phyloP scores from a whole-genome alignment of 2,329 filamentous ascomycete genomes.

The Cadophora sp. region DNA sequence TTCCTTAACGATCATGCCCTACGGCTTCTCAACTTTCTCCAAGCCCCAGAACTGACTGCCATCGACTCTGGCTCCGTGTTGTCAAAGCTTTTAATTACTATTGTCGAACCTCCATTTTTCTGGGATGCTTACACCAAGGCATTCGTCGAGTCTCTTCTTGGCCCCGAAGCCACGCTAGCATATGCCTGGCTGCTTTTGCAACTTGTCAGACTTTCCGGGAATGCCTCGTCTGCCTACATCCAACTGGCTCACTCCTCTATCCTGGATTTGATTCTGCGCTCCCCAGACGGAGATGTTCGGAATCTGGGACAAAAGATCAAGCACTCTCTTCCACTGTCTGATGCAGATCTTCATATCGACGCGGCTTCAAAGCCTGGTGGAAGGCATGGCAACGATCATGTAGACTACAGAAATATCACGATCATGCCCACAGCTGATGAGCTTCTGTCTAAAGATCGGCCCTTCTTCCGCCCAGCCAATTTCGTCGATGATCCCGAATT shows the following conservation, averaged over 20 bases:
- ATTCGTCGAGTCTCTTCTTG: constrained; percentile 42
- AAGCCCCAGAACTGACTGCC: constrained; percentile 33
- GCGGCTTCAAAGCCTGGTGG: constrained; percentile 58
- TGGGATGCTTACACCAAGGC: constrained; percentile 50
- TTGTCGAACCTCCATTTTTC: constrained; percentile 58
- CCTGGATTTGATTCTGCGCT: constrained; percentile 36
- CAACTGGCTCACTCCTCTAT: constrained; percentile 42
- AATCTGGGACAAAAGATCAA: constrained; percentile 51
- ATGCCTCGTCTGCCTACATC: constrained; percentile 37
- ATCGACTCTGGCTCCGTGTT: constrained; percentile 47
- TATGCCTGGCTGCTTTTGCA: constrained; percentile 54
- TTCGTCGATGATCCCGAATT: constrained; percentile 53
- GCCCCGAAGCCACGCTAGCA: constrained; percentile 39
- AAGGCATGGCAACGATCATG: constrained; percentile 76
- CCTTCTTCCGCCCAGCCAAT: constrained; percentile 61
- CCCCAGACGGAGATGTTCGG: constrained; percentile 41
- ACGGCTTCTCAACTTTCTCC: constrained; percentile 47
- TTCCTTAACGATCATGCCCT: constrained; percentile 53
- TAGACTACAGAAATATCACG: constrained; percentile 64
- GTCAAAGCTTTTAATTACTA: constrained; percentile 51
- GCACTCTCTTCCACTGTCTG: constrained; percentile 44
- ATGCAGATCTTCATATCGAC: constrained; percentile 28
- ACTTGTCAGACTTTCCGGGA: constrained; percentile 49
- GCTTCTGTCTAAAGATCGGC: constrained; percentile 57
- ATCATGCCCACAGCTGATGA: constrained; percentile 73